Evolutionary conservation across 805 yeast genomes (phyloP).

Genomic region (Sugiyamaella boreocaroliniensis): DNA sequence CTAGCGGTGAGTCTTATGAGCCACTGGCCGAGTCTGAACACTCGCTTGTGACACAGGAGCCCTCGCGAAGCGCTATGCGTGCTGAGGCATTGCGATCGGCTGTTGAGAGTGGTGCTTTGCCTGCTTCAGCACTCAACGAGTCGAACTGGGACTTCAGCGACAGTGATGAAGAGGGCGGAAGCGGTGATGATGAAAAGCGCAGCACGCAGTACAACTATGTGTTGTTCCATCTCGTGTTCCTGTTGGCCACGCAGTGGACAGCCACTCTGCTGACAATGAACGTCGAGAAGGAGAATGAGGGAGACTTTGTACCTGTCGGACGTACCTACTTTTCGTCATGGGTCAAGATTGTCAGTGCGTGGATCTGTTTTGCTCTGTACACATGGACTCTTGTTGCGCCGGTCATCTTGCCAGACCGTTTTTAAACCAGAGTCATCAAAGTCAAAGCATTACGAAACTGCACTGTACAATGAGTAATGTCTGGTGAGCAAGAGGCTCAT

Average conservation of each 20-base stretch:
- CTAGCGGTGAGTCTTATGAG: conserved; percentile 37
- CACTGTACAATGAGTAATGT: too few relatives aligned
- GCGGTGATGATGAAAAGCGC: conserved; percentile 51
- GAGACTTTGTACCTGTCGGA: conserved; percentile 94
- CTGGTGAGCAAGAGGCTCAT: too few relatives aligned
- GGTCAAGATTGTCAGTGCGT: conserved; percentile 87
- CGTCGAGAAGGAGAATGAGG: conserved; percentile 74
- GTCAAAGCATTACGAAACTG: too few relatives aligned
- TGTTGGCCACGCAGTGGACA: conserved; percentile 94
- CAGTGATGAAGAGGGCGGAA: conserved; percentile 33
- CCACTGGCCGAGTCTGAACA: conserved; percentile 37
- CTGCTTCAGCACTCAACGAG: conserved; percentile 83
- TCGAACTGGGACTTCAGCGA: conserved; percentile 52
- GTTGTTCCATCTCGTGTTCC: conserved; percentile 83
- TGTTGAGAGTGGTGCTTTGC: conserved; percentile 91
- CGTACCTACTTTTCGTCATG: conserved; percentile 91
- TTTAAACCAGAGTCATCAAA: conserved; percentile 28
- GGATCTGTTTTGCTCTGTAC: conserved; percentile 83
- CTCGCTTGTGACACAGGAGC: conserved; percentile 40
- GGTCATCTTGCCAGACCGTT: conserved; percentile 81
- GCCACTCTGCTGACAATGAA: conserved; percentile 90
- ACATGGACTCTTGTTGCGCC: conserved; percentile 93
- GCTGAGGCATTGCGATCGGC: conserved; percentile 87
- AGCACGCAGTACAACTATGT: conserved; percentile 77
- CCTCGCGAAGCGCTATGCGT: conserved; percentile 67